These are phyloP conservation scores for Porcisia deanei DNA, from an alignment of 208 protist genomes.

Conservation along the genomic window DNA sequence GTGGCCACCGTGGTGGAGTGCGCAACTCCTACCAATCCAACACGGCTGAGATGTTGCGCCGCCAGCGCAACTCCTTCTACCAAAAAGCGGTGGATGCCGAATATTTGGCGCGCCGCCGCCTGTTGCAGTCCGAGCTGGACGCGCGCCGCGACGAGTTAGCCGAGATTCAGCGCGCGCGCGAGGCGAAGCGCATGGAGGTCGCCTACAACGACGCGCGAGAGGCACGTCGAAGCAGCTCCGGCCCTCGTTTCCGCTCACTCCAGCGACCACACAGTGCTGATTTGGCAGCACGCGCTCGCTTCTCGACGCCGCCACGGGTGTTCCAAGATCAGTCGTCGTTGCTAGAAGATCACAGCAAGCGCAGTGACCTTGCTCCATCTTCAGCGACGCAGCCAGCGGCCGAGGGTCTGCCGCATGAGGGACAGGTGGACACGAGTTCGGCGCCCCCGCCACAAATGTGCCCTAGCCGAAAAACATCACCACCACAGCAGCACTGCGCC, in stretches of 20 bases:
- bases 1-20: neutral
- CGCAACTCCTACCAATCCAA: conserved; percentile 38
- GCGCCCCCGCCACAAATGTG: neutral
- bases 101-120: conserved; percentile 49
- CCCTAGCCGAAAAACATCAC: neutral
- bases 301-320: neutral
- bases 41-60: conserved; percentile 72
- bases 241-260: conserved; percentile 1
- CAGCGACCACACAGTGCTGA: conserved; percentile 4
- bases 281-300: neutral
- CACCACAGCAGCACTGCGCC: neutral
- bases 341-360: neutral
- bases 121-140: conserved; percentile 71
- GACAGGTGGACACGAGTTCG: neutral
- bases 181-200: conserved; percentile 20
- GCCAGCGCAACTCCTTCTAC: conserved; percentile 43
- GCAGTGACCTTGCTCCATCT: neutral
- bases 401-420: neutral
- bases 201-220: conserved; percentile 8
- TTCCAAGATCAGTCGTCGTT: neutral
- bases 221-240: neutral
- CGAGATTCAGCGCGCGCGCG: conserved; percentile 22
- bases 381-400: neutral
- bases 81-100: conserved; percentile 55
- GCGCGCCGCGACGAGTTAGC: conserved; percentile 47